phyloP scores from a whole-genome alignment of 257 asterid species.

The Capsicum rhomboideum region DNA sequence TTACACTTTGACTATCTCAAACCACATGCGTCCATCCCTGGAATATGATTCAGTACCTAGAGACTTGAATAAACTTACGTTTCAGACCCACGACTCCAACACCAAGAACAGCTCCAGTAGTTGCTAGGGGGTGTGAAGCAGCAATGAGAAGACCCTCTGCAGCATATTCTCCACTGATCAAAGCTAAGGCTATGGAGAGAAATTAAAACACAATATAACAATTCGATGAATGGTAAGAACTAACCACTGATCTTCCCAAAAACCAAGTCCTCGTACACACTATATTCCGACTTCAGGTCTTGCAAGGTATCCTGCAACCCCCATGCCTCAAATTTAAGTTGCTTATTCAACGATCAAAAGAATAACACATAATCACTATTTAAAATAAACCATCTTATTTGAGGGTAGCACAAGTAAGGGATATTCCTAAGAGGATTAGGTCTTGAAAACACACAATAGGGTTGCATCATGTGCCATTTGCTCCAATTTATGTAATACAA shows the following conservation, averaged over 20 bases:
- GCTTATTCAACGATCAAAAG: neutral
- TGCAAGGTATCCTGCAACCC: constrained; percentile 68
- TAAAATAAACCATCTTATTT: neutral
- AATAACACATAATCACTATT: neutral
- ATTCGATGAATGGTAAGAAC: neutral
- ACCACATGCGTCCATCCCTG: neutral
- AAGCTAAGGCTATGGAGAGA: neutral
- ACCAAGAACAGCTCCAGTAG: constrained; percentile 63
- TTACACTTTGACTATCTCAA: neutral
- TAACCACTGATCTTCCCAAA: constrained; percentile 75
- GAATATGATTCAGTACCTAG: neutral
- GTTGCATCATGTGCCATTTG: neutral
- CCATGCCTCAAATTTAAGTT: constrained; percentile 17
- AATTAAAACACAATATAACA: neutral
- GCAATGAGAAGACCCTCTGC: constrained; percentile 76
- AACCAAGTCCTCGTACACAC: constrained; percentile 57
- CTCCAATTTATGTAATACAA: neutral
- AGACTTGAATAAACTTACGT: constrained; percentile 29
- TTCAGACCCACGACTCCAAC: constrained; percentile 63
- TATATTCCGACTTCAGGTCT: constrained; percentile 62
- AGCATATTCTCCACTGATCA: constrained; percentile 7
- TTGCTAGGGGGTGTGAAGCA: constrained; percentile 49
- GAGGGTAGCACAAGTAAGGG: neutral
- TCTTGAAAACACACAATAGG: neutral
- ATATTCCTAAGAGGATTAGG: neutral